These are phyloP conservation scores for Neurospora africana DNA, from an alignment of 495 filamentous ascomycete genomes.

Conservation along the genomic window DNA sequence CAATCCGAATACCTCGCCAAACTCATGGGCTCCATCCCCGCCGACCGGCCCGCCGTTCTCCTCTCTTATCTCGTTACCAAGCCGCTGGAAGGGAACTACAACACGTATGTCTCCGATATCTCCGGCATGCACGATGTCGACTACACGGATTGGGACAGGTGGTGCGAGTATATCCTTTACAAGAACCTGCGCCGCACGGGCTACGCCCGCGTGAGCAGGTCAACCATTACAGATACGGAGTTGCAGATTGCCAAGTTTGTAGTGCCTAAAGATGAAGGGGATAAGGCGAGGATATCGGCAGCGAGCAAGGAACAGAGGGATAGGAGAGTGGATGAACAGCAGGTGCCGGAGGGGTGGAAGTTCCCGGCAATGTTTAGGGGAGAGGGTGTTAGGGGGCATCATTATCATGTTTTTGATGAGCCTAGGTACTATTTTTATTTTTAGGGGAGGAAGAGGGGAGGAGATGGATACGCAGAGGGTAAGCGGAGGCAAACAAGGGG, in stretches of 20 bases:
- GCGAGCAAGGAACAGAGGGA: constrained; percentile 21
- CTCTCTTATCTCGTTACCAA: constrained; percentile 88
- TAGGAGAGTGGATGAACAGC: constrained; percentile 44
- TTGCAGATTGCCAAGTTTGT: constrained; percentile 96
- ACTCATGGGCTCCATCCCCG: constrained; percentile 69
- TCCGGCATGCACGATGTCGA: constrained; percentile 97
- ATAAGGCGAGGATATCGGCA: constrained; percentile 37
- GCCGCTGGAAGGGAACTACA: constrained; percentile 90
- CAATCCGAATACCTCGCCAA: constrained; percentile 81
- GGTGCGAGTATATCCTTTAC: constrained; percentile 98
- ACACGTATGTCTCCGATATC: constrained; percentile 78
- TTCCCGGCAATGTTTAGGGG: constrained; percentile 88
- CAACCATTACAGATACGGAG: constrained; percentile 95
- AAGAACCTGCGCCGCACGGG: constrained; percentile 78
- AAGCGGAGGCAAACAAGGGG: not conserved
- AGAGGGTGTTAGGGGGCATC: constrained; percentile 77
- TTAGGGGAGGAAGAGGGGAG: not conserved
- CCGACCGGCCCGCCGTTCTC: constrained; percentile 62
- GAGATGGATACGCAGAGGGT: not conserved
- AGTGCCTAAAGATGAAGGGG: constrained; percentile 58
- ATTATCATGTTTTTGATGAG: constrained; percentile 93
- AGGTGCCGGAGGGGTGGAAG: constrained; percentile 62
- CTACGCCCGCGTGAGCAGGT: constrained; percentile 80
- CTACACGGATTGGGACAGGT: constrained; percentile 85
- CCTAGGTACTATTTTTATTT: constrained; percentile 56